These are phyloP conservation scores for Hyphochytrium catenoides DNA, from an alignment of 352 stramenopile species.

Conservation along the genomic window DNA sequence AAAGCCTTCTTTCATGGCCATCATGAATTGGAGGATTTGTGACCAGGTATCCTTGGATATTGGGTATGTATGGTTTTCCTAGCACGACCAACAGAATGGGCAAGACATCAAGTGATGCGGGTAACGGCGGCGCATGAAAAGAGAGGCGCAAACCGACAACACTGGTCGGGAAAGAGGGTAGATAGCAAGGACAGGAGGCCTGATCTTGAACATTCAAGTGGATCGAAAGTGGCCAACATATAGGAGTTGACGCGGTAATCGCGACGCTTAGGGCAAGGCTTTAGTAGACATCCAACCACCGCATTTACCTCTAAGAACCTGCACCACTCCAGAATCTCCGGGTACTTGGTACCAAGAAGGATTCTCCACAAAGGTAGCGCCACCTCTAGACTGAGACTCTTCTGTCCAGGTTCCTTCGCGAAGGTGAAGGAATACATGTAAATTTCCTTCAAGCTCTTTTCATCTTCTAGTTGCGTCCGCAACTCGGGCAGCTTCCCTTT, in stretches of 20 bases:
- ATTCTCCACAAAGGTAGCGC: slow-evolving; percentile 61
- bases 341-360: slow-evolving; percentile 28
- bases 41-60: slow-evolving; percentile 61
- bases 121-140: too few relatives aligned
- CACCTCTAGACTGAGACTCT: slow-evolving; percentile 56
- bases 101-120: too few relatives aligned
- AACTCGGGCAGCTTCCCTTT: slow-evolving; percentile 26
- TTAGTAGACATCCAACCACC: too few relatives aligned
- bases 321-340: slow-evolving; percentile 38
- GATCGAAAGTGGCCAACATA: too few relatives aligned
- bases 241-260: too few relatives aligned
- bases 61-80: slow-evolving; percentile 30
- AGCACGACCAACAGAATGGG: too few relatives aligned
- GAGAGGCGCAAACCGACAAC: too few relatives aligned
- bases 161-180: too few relatives aligned
- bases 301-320: slow-evolving; percentile 37
- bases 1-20: slow-evolving; percentile 32
- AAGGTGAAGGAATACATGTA: slow-evolving; percentile 65
- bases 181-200: too few relatives aligned
- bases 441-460: slow-evolving; percentile 41
- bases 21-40: slow-evolving; percentile 49
- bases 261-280: too few relatives aligned
- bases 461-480: slow-evolving; percentile 22
- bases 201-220: too few relatives aligned
- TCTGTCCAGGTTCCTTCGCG: slow-evolving; percentile 61